Evolutionary conservation across 345 rosid genomes (phyloP).

Genomic region (Rhizophora mangle): DNA sequence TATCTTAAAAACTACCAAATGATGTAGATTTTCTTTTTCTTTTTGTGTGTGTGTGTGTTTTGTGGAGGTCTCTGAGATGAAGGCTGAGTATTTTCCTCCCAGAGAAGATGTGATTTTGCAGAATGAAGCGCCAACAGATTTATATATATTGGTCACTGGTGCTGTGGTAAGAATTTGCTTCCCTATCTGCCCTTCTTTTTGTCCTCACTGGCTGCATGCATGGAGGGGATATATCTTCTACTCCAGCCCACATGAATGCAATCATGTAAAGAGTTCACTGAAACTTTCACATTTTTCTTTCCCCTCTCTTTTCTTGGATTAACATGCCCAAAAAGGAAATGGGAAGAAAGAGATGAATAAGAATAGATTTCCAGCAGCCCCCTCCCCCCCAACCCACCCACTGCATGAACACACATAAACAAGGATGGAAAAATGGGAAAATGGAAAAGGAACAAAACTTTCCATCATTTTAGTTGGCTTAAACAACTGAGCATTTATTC

Average conservation of each 20-base stretch:
- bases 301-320: too few relatives aligned
- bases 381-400: too few relatives aligned
- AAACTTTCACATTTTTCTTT: too few relatives aligned
- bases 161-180: conserved; percentile 50
- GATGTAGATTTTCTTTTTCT: not conserved
- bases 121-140: conserved; percentile 86
- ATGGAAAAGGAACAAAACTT: too few relatives aligned
- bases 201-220: not conserved
- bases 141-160: conserved; percentile 81
- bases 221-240: not conserved
- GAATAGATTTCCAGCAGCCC: too few relatives aligned
- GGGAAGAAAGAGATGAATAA: too few relatives aligned
- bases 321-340: too few relatives aligned
- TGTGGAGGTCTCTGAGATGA: conserved; percentile 78
- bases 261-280: too few relatives aligned
- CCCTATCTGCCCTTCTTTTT: not conserved
- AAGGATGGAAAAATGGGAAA: too few relatives aligned
- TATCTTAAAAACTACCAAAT: conserved; percentile 3
- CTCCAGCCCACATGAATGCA: too few relatives aligned
- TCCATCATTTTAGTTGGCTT: not conserved
- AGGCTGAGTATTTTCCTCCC: conserved; percentile 89
- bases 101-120: conserved; percentile 87
- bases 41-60: too few relatives aligned
- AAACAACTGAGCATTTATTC: not conserved
- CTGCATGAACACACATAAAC: too few relatives aligned